These are phyloP conservation scores for Pneumocystis murina DNA, from an alignment of 1,139 yeast genomes.

Conservation along the genomic window DNA sequence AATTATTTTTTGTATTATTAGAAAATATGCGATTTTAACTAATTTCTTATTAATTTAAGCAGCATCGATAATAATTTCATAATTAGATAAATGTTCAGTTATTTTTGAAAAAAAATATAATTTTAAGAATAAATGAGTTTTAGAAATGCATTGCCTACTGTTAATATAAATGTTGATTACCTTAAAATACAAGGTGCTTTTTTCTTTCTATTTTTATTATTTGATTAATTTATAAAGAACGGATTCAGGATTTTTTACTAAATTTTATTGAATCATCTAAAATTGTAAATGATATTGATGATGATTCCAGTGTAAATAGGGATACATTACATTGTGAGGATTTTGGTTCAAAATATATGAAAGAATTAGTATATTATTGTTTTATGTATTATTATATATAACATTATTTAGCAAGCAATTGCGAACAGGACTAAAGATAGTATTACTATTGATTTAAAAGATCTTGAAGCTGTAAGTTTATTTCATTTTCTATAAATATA, in stretches of 20 bases:
- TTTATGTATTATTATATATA: constrained; percentile 44
- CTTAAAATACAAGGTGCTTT: constrained; percentile 27
- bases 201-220: not conserved
- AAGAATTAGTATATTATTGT: not conserved
- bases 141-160: constrained; percentile 32
- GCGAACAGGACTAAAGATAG: constrained; percentile 70
- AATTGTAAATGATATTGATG: constrained; percentile 19
- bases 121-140: not conserved
- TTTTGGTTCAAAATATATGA: constrained; percentile 25
- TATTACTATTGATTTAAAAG: constrained; percentile 67
- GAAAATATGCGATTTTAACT: no score
- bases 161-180: constrained; percentile 42
- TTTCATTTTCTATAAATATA: constrained; percentile 14
- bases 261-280: constrained; percentile 26
- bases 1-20: no score
- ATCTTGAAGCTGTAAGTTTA: constrained; percentile 51
- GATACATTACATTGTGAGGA: constrained; percentile 9
- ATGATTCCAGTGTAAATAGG: constrained; percentile 6
- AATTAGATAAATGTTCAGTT: no score
- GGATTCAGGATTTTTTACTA: constrained; percentile 32
- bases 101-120: not conserved
- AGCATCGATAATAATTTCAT: no score
- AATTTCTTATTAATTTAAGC: no score
- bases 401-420: constrained; percentile 57
- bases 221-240: constrained; percentile 22